A percentile compares a stretch with the other conserved stretches of the same genome.
These are phyloP conservation scores for Fomitopsis schrenkii DNA, from an alignment of 1,284 basidiomycete species.

Conservation along the genomic window DNA sequence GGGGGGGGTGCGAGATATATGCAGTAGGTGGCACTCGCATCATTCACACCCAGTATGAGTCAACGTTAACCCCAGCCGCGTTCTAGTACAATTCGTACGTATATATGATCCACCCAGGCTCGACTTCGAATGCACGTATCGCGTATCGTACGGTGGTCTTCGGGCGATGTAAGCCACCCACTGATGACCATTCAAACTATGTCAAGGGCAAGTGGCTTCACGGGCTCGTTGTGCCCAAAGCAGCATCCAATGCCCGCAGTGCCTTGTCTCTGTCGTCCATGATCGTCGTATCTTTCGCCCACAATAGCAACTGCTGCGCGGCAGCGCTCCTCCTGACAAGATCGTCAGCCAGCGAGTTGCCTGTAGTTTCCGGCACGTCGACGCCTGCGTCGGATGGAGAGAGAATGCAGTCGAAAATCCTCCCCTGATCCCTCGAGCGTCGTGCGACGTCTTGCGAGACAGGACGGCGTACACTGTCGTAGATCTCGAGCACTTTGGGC, in stretches of 20 bases:
- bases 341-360: slow-evolving; percentile 2
- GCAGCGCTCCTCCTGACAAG: slow-evolving; percentile 2
- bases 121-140: no score
- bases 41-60: no score
- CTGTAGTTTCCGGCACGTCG: slow-evolving; percentile 5
- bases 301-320: slow-evolving; percentile 2
- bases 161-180: no score
- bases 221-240: neutral
- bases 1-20: no score
- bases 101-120: no score
- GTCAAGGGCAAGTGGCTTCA: neutral
- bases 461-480: slow-evolving; percentile 34
- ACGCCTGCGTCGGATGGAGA: slow-evolving; percentile 8
- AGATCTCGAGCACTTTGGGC: slow-evolving; percentile 26
- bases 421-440: slow-evolving; percentile 8
- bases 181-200: no score
- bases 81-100: no score
- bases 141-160: no score
- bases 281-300: slow-evolving; percentile 4
- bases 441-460: slow-evolving; percentile 17
- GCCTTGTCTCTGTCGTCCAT: slow-evolving; percentile 6
- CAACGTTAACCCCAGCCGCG: no score
- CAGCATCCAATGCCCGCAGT: neutral
- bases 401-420: slow-evolving; percentile 9
- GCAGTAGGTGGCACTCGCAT: no score